Percentiles rank a stretch among this genome's conserved stretches.
These are phyloP conservation scores for Inosperma sp. DNA, from an alignment of 768 basidiomycete genomes.

Conservation along the genomic window DNA sequence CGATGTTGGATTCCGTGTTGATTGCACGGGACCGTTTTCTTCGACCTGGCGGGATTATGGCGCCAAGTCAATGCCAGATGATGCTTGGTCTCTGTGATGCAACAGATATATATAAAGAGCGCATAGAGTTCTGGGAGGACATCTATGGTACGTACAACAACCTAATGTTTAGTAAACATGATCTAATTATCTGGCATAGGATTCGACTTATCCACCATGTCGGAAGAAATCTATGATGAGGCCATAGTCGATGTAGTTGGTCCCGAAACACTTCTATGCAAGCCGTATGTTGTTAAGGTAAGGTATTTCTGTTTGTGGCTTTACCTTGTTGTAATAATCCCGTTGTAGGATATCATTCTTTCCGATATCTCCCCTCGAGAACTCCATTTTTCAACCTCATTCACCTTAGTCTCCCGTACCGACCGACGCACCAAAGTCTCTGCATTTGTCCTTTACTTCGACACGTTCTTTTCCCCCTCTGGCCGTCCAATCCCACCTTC, in stretches of 20 bases:
- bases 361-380: conserved; percentile 58
- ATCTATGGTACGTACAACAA: conserved; percentile 68
- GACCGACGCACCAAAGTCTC: conserved; percentile 61
- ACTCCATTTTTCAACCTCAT: conserved; percentile 75
- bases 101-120: conserved; percentile 69
- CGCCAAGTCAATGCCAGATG: conserved; percentile 85
- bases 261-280: conserved; percentile 59
- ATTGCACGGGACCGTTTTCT: conserved; percentile 85
- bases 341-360: conserved; percentile 68
- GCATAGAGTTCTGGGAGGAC: conserved; percentile 84
- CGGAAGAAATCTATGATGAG: conserved; percentile 66
- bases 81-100: conserved; percentile 81
- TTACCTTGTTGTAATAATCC: neutral
- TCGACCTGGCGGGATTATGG: conserved; percentile 73
- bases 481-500: conserved; percentile 50
- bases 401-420: conserved; percentile 65
- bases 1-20: conserved; percentile 95
- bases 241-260: conserved; percentile 80
- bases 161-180: neutral
- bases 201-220: conserved; percentile 86
- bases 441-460: conserved; percentile 89
- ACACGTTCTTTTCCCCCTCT: conserved; percentile 77
- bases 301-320: conserved; percentile 12
- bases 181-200: conserved; percentile 40
- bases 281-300: conserved; percentile 66